Percentiles rank a stretch among this genome's conserved stretches.
Conservation (phyloP, 2,329 filamentous ascomycete genomes). For the Colletotrichum sp. region DNA sequence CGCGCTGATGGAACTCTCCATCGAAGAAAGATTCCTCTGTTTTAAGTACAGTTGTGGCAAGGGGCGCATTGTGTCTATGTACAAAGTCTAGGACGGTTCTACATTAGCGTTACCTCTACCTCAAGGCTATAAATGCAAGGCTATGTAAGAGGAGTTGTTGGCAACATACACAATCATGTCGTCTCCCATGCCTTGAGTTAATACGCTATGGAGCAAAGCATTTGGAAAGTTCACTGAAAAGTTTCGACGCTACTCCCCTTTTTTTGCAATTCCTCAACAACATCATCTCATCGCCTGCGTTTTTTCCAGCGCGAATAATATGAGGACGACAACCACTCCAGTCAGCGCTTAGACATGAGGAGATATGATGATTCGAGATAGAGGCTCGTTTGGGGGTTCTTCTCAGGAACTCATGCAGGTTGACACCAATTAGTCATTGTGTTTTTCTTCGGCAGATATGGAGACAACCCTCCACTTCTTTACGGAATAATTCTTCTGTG, state of each 20-base stretch:
- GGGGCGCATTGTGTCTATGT: background rate
- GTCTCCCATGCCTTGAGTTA: no score
- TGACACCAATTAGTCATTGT: rapidly evolving
- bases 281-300: background rate
- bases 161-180: no score
- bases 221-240: background rate
- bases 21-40: background rate
- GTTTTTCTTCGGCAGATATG: background rate
- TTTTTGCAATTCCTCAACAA: background rate
- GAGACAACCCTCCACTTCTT: background rate
- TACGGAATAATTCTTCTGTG: background rate
- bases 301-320: background rate
- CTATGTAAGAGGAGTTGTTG: no score
- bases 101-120: background rate
- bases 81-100: rapidly evolving
- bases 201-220: no score
- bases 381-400: background rate
- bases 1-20: background rate
- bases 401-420: background rate
- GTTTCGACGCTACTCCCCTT: background rate
- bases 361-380: background rate
- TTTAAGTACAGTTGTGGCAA: background rate
- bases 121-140: background rate
- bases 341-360: background rate
- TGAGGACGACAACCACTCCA: background rate